These are phyloP conservation scores for Penicillium macrosclerotiorum DNA, from an alignment of 495 filamentous ascomycete species.

Conservation along the genomic window DNA sequence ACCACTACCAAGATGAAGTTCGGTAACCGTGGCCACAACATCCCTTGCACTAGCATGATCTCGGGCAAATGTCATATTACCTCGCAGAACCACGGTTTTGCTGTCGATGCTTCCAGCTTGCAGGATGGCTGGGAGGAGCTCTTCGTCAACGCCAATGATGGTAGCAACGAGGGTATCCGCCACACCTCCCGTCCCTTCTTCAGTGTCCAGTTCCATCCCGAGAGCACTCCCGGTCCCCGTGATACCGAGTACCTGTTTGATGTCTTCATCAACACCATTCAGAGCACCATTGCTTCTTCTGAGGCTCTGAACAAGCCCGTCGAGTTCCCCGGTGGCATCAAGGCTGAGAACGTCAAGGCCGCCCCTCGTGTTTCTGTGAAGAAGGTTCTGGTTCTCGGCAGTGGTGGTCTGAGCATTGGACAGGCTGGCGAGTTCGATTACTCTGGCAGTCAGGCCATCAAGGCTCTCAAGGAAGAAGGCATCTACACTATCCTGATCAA, in stretches of 20 bases:
- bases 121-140: conserved; percentile 83
- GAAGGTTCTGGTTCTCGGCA: conserved; percentile 97
- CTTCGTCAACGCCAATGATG: conserved; percentile 97
- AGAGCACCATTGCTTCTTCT: conserved; percentile 58
- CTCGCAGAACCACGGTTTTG: conserved; percentile 96
- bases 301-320: conserved; percentile 67
- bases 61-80: conserved; percentile 97
- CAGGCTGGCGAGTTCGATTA: conserved; percentile 99
- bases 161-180: conserved; percentile 95
- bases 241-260: conserved; percentile 97
- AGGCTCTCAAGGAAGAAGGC: conserved; percentile 95
- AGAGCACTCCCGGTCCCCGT: conserved; percentile 92
- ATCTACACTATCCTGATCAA: conserved; percentile 96
- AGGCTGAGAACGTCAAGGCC: conserved; percentile 69
- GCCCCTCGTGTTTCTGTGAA: conserved; percentile 80
- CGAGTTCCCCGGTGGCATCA: conserved; percentile 78
- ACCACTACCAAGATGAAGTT: conserved; percentile 96
- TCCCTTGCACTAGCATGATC: conserved; percentile 91
- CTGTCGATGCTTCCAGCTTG: conserved; percentile 76
- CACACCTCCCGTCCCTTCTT: conserved; percentile 85
- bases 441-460: conserved; percentile 87
- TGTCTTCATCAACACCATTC: conserved; percentile 86
- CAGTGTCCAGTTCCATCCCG: conserved; percentile 98
- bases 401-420: conserved; percentile 94
- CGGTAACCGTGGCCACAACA: conserved; percentile 97